Conservation (phyloP, 1,284 basidiomycete species). For the Cryptococcus sp. region DNA sequence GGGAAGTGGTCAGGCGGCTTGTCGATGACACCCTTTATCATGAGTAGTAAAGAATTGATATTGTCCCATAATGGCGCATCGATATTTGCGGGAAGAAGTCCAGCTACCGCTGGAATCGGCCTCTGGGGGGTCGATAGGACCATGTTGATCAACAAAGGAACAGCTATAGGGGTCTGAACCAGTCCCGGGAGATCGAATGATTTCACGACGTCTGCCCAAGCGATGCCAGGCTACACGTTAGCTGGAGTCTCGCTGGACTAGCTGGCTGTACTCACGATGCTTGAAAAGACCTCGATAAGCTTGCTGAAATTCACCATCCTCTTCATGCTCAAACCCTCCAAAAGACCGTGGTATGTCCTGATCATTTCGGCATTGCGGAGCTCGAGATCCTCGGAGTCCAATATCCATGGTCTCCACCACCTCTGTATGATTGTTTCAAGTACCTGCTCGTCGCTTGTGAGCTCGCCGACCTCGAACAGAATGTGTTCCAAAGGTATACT, state of each 20-base stretch:
- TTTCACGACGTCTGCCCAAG: constrained; percentile 65
- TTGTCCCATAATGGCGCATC: constrained; percentile 70
- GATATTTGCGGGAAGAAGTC: constrained; percentile 43
- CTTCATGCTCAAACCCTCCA: constrained; percentile 46
- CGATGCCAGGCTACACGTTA: constrained; percentile 55
- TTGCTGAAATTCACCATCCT: constrained; percentile 34
- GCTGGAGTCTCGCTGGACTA: no score
- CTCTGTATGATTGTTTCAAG: constrained; percentile 41
- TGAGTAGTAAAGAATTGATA: constrained; percentile 70
- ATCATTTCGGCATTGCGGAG: constrained; percentile 37
- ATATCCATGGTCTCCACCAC: constrained; percentile 44
- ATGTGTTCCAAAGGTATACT: constrained; percentile 45
- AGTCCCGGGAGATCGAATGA: no score
- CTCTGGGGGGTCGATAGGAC: constrained; percentile 48
- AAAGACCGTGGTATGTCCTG: constrained; percentile 35
- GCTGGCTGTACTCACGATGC: constrained; percentile 56
- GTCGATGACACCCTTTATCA: constrained; percentile 80
- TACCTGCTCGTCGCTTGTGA: constrained; percentile 45
- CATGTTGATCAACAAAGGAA: constrained; percentile 43
- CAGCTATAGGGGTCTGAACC: constrained; percentile 36
- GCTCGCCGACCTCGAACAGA: constrained; percentile 48
- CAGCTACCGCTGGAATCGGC: constrained; percentile 46
- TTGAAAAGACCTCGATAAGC: constrained; percentile 62
- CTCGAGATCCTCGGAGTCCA: constrained; percentile 18
- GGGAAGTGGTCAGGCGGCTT: constrained; percentile 72